phyloP scores from a whole-genome alignment of 306 rosid genomes.

The Phaseolus lunatus region DNA sequence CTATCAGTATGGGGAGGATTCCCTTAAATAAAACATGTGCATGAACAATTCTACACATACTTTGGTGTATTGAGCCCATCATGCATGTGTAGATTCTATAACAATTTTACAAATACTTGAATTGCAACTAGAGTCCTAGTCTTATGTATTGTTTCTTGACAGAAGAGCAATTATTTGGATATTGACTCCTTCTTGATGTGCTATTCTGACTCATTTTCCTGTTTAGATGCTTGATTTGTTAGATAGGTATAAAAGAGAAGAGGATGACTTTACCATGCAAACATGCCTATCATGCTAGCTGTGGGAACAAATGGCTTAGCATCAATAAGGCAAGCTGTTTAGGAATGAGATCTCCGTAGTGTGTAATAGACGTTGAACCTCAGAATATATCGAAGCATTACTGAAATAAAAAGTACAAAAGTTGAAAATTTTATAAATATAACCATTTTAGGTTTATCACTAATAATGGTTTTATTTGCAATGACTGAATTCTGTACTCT shows the following conservation, averaged over 20 bases:
- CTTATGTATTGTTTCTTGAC: not conserved
- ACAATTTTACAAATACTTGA: too few species aligned
- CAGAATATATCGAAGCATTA: not conserved
- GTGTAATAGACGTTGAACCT: not conserved
- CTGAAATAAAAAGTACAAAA: not conserved
- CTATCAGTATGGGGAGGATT: too few species aligned
- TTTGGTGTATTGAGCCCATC: too few species aligned
- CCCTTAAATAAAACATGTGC: too few species aligned
- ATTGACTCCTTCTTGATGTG: not conserved
- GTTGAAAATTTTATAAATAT: conserved; percentile 3
- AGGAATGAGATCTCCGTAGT: conserved; percentile 4
- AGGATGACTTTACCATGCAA: conserved; percentile 88
- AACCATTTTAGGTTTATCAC: not conserved
- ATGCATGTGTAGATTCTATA: too few species aligned
- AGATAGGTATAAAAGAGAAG: conserved; percentile 88
- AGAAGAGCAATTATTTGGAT: too few species aligned
- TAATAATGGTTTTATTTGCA: not conserved
- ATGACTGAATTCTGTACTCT: not conserved
- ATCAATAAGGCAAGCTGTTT: conserved; percentile 78
- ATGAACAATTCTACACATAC: too few species aligned
- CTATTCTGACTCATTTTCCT: conserved; percentile 32
- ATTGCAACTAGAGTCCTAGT: conserved; percentile 2
- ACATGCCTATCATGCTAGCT: conserved; percentile 79
- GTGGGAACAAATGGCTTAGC: conserved; percentile 95
- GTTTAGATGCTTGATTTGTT: conserved; percentile 93